Base-by-base conservation (phyloP, 2,329 filamentous ascomycete species). In the Pleoardoris graminearum region DNA sequence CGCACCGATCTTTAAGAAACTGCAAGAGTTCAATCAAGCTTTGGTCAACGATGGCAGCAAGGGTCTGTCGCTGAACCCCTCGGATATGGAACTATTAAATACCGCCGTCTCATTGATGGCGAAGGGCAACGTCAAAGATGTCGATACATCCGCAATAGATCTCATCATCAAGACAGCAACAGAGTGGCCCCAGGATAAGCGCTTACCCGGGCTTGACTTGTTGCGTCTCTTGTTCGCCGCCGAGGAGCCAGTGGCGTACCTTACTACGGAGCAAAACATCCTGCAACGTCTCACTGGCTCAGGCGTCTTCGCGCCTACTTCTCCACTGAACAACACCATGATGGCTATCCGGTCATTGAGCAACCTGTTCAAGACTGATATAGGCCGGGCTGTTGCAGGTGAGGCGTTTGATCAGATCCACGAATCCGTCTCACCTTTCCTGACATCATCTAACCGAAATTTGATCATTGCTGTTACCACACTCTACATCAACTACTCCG, bases 191-290 rank as follows among this genome's bases (percentile, higher is more conserved):
- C 85, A 88, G 48, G 80, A 85, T 11, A 89, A 90, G 60, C 87
- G 91, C 39, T 81, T 99, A 0, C 89, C 94, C 0, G 90, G 86
- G 11, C 82, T 99, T 0, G 94, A 97, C 70, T 79, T 97, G 1
- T 80, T 97, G 4, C 89, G 94, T n/a, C 85, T 95, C 43, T 79
- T 94, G 23, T 87, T 89, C 1, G 85, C 86, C 1, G 82, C 81
- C 7, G 83, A 89, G 0, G 75, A 82, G 1, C 83, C 85, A n/a
- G 87, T 90, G 1, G 80, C 82, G 7, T 83, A 83, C 44, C 76
- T 76, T 0, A 80, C 80, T 0, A 74, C 77, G 2, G 76, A 80
- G 25, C 77, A 77, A 3, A 86, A 83, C 30, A 76, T 92, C n/a
- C 71, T 89, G 3, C 76, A 82, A 7, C 75, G 78, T 1, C 75